phyloP scores from a whole-genome alignment of 495 filamentous ascomycete genomes.

The Tuber microsphaerosporum region DNA sequence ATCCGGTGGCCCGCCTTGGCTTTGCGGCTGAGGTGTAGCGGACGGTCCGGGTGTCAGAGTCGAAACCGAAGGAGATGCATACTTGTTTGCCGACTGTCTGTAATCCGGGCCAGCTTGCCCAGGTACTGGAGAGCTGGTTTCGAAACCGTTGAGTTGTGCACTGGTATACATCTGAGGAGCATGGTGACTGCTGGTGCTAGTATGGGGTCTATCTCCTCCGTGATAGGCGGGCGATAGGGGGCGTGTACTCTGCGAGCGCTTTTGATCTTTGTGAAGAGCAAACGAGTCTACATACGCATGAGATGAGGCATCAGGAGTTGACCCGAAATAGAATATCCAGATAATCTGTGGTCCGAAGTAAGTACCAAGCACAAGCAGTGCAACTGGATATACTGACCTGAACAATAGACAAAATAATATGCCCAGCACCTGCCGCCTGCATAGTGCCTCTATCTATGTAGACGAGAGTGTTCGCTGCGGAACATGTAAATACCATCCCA shows the following conservation, averaged over 20 bases:
- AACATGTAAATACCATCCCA: slow-evolving; percentile 74
- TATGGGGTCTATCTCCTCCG: slow-evolving; percentile 63
- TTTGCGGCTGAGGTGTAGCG: slow-evolving; percentile 33
- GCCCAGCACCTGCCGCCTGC: slow-evolving; percentile 84
- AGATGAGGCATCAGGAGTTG: slow-evolving; percentile 76
- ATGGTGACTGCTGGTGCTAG: slow-evolving; percentile 62
- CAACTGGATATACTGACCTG: slow-evolving; percentile 51
- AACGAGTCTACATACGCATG: slow-evolving; percentile 93
- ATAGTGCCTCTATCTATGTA: slow-evolving; percentile 61
- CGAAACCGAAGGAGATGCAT: slow-evolving; percentile 47
- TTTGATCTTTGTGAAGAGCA: slow-evolving; percentile 78
- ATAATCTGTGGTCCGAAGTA: slow-evolving; percentile 58
- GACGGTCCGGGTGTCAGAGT: slow-evolving; percentile 38
- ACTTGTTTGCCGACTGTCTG: slow-evolving; percentile 52
- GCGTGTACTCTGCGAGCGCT: slow-evolving; percentile 52
- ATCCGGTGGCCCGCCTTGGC: slow-evolving; percentile 40
- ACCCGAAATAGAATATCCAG: slow-evolving; percentile 99
- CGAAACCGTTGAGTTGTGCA: slow-evolving; percentile 86
- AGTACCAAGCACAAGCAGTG: slow-evolving; percentile 7
- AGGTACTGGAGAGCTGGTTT: slow-evolving; percentile 87
- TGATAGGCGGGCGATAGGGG: slow-evolving; percentile 61
- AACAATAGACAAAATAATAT: slow-evolving; percentile 93
- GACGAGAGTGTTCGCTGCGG: slow-evolving; percentile 72
- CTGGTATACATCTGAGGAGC: slow-evolving; percentile 97
- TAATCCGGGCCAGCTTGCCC: slow-evolving; percentile 54